A percentile compares a stretch with the other conserved stretches of the same genome.
phyloP scores from a whole-genome alignment of 2,329 filamentous ascomycete species.

The Xylaria sp. region DNA sequence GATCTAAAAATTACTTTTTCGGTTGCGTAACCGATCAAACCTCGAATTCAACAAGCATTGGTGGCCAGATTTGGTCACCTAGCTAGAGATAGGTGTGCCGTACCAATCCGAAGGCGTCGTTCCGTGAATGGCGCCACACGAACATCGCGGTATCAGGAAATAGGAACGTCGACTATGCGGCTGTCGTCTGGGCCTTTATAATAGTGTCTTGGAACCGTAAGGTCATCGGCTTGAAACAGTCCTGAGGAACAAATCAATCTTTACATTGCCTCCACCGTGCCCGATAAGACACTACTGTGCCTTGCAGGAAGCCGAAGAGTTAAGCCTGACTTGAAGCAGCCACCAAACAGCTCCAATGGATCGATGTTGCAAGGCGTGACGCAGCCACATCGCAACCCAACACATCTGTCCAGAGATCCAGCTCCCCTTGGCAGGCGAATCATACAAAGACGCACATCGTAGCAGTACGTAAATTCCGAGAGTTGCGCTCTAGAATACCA shows the following conservation, averaged over 20 bases:
- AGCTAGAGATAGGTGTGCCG: neutral
- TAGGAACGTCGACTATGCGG: neutral
- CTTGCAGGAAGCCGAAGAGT: conserved; percentile 8
- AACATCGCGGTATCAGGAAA: conserved; percentile 7
- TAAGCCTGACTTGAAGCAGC: conserved; percentile 1
- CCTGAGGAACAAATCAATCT: conserved; percentile 6
- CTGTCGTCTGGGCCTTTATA: conserved; percentile 2
- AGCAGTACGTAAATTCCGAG: conserved; percentile 1
- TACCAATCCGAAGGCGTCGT: neutral
- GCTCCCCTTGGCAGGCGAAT: neutral
- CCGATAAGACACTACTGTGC: conserved; percentile 6
- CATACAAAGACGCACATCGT: conserved; percentile 9
- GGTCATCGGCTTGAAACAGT: conserved; percentile 22
- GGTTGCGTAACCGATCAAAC: conserved; percentile 4
- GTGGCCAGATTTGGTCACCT: neutral
- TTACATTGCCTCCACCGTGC: neutral
- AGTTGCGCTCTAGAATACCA: neutral
- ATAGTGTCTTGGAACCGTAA: neutral
- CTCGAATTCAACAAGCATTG: neutral
- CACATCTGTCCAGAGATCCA: neutral
- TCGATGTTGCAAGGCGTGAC: conserved; percentile 6
- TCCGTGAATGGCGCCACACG: neutral
- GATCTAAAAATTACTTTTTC: conserved; percentile 15
- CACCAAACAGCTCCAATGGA: conserved; percentile 7
- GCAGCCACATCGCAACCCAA: neutral